phyloP scores from a whole-genome alignment of 805 yeast genomes.

The Clavispora carvajalis region DNA sequence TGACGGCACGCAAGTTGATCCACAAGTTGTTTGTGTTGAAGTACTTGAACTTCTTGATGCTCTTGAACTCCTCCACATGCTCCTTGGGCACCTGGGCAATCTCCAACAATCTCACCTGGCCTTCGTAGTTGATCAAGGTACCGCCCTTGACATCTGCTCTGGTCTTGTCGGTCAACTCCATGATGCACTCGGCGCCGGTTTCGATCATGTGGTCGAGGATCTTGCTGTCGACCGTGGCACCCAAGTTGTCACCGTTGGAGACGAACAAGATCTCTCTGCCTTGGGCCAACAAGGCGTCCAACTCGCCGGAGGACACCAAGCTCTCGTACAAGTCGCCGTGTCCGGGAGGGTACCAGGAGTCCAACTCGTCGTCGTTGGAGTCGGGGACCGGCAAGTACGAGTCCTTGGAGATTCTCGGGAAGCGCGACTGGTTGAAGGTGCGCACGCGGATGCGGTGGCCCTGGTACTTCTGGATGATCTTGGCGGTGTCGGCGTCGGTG shows the following conservation, averaged over 20 bases:
- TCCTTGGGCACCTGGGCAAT: slow-evolving; percentile 98
- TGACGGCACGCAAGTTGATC: slow-evolving; percentile 93
- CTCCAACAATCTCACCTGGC: slow-evolving; percentile 88
- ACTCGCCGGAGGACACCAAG: slow-evolving; percentile 81
- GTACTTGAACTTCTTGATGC: slow-evolving; percentile 95
- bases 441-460: slow-evolving; percentile 93
- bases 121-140: slow-evolving; percentile 93
- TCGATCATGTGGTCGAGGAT: slow-evolving; percentile 91
- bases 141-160: slow-evolving; percentile 99
- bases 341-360: slow-evolving; percentile 99
- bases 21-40: slow-evolving; percentile 98
- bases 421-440: slow-evolving; percentile 97
- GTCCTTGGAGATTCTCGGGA: slow-evolving; percentile 93
- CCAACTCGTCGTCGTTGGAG: slow-evolving; percentile 62
- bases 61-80: slow-evolving; percentile 96
- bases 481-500: slow-evolving; percentile 92
- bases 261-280: slow-evolving; percentile 95
- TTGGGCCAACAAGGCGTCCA: slow-evolving; percentile 81
- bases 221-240: slow-evolving; percentile 93
- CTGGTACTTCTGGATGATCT: slow-evolving; percentile 92
- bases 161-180: slow-evolving; percentile 98
- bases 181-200: slow-evolving; percentile 86
- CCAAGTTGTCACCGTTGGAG: slow-evolving; percentile 96
- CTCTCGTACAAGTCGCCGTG: slow-evolving; percentile 97
- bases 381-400: slow-evolving; percentile 94